phyloP scores from a whole-genome alignment of 2,329 filamentous ascomycete species.

The Epichloe scottii region DNA sequence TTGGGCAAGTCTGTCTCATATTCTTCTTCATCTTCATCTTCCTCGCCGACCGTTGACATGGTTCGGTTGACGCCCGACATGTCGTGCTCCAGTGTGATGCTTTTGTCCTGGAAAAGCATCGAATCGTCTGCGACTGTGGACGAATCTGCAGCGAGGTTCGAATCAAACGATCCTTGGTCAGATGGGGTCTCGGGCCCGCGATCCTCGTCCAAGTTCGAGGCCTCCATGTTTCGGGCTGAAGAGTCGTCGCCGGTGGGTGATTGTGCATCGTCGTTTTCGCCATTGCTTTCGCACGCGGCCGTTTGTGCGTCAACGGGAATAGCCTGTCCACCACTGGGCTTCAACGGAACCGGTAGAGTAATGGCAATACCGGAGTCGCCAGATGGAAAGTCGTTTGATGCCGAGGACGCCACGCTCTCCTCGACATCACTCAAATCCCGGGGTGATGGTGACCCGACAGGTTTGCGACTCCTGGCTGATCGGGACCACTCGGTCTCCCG shows the following conservation, averaged over 20 bases:
- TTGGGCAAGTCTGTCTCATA: slow-evolving; percentile 25
- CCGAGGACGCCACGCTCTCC: not conserved
- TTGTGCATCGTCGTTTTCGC: not conserved
- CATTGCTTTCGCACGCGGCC: not conserved
- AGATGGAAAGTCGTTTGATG: not conserved
- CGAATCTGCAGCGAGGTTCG: not conserved
- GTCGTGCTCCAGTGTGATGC: slow-evolving; percentile 5
- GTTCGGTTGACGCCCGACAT: slow-evolving; percentile 7
- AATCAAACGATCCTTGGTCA: not conserved
- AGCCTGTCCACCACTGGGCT: not conserved
- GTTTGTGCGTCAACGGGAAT: not conserved
- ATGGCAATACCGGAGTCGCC: not conserved
- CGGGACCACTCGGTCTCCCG: slow-evolving; percentile 47
- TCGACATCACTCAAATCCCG: not conserved
- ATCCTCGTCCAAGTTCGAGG: not conserved
- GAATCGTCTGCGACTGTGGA: not conserved
- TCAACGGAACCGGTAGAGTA: not conserved
- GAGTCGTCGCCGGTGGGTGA: not conserved
- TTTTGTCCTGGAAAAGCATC: not conserved
- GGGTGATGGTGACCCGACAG: not conserved
- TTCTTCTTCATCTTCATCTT: slow-evolving; percentile 13
- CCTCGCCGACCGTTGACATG: slow-evolving; percentile 9
- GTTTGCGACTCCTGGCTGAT: not conserved
- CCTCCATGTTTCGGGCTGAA: not conserved
- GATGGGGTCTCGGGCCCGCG: not conserved